Evolutionary conservation across 2,329 filamentous ascomycete species (phyloP).

Genomic region (Penicillium fuscoglaucum): DNA sequence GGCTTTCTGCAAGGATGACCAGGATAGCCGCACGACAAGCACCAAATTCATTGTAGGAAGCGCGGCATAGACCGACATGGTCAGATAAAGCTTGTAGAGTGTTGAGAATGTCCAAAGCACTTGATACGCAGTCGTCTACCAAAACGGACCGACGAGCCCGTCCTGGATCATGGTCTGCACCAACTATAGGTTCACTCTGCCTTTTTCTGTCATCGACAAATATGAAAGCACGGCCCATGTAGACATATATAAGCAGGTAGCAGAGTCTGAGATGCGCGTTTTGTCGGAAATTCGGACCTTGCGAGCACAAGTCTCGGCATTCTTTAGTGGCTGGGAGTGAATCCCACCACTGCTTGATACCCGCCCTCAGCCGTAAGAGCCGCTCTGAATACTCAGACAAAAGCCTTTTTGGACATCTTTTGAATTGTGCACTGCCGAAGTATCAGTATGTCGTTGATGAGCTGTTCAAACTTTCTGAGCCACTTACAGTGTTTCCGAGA

Average conservation of each 20-base stretch:
- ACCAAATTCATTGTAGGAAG: conserved; percentile 58
- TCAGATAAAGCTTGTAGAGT: conserved; percentile 51
- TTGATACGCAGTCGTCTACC: conserved; percentile 54
- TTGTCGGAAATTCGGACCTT: conserved; percentile 47
- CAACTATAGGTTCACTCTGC: conserved; percentile 14
- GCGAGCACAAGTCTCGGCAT: conserved; percentile 41
- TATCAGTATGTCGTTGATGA: conserved; percentile 12
- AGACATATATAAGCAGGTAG: conserved; percentile 55
- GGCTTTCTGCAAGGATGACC: conserved; percentile 44
- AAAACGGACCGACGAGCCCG: conserved; percentile 37
- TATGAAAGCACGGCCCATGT: conserved; percentile 55
- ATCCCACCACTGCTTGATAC: conserved; percentile 43
- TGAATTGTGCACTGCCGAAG: conserved; percentile 36
- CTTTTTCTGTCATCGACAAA: conserved; percentile 37
- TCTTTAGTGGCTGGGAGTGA: conserved; percentile 37
- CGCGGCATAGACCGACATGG: conserved; percentile 53
- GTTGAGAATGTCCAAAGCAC: conserved; percentile 52
- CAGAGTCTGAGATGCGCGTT: conserved; percentile 53
- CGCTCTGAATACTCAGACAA: conserved; percentile 39
- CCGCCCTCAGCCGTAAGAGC: conserved; percentile 36
- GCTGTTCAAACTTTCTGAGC: conserved; percentile 11
- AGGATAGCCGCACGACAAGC: conserved; percentile 56
- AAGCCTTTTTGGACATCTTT: conserved; percentile 37
- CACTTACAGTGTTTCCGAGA: conserved; percentile 42
- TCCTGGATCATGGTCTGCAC: conserved; percentile 14